Evolutionary conservation across 208 protist genomes (phyloP).

Genomic region (Wallacemonas sp.): DNA sequence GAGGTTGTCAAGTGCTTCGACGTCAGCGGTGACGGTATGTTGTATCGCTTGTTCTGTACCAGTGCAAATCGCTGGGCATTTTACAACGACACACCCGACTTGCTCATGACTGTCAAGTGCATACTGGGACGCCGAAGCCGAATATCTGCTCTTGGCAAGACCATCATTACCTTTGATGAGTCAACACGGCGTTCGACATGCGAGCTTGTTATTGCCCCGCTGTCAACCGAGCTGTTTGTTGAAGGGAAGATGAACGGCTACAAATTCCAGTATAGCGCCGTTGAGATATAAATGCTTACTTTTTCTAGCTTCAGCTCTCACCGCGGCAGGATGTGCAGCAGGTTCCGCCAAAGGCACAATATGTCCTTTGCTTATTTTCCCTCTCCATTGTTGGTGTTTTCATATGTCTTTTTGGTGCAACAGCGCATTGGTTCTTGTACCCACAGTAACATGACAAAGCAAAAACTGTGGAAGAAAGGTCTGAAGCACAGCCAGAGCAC

Average conservation of each 20-base stretch:
- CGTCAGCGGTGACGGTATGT: not conserved
- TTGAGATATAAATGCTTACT: not conserved
- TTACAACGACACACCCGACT: not conserved
- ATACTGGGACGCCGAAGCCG: slow-evolving; percentile 15
- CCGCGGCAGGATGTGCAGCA: too few relatives aligned
- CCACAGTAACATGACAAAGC: too few relatives aligned
- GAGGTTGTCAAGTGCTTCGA: slow-evolving; percentile 24
- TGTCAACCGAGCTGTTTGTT: slow-evolving; percentile 25
- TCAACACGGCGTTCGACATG: slow-evolving; percentile 17
- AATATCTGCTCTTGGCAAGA: slow-evolving; percentile 5
- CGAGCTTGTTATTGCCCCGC: slow-evolving; percentile 23
- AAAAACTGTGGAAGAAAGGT: too few relatives aligned
- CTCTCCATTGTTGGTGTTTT: too few relatives aligned
- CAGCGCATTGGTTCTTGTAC: too few relatives aligned
- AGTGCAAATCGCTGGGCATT: not conserved
- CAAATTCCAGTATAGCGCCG: slow-evolving; percentile 24
- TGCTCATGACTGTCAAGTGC: slow-evolving; percentile 16
- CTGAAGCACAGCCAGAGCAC: too few relatives aligned
- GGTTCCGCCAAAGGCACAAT: too few relatives aligned
- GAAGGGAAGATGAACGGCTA: slow-evolving; percentile 24
- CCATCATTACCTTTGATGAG: slow-evolving; percentile 15
- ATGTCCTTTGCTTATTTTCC: too few relatives aligned
- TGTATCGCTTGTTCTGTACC: slow-evolving; percentile 1
- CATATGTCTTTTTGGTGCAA: too few relatives aligned
- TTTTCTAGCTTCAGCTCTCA: too few relatives aligned